Base-by-base conservation (phyloP, 345 rosid species). In the Camelina hispida region DNA sequence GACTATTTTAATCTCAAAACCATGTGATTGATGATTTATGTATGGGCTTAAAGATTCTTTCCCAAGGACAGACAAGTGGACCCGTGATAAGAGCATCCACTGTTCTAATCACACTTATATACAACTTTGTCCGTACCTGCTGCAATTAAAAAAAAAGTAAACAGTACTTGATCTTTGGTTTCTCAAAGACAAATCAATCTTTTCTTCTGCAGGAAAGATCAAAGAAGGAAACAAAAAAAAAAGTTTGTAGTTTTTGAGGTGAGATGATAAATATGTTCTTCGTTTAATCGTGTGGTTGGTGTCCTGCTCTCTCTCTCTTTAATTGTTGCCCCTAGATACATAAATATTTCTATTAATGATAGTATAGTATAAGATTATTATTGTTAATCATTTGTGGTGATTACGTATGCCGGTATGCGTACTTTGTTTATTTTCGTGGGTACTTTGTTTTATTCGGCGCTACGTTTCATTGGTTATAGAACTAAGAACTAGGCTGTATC, bases 21-120 rank as follows among this genome's bases (percentile, higher is more conserved):
- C 52, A 74, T 58, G 44, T 66, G 64, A 42, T 12, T 17, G 50
- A 46, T 46, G 37, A 32, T 32, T 32, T 43, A 43, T 43, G 44
- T 38, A 54, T 64, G 78, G 40, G 62, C 28, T 40, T 68, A 11
- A 43, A 68, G 63, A 67, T 13, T 68, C 63, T 60, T 75, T 59
- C 17, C 55, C 11, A 32, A 75, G 40, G 42, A 34, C 28, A 5
- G 35, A 51, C 69, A 28, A 75, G 74, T 60, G 78, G 78, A 75
- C 79, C 73, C 79, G 66, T 67, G 66, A 71, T 59, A 40, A 79
- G 71, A 84, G 70, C 73, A 66, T 18, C 69, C 80, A 48, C 79
- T 60, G 65, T 68, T 56, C 35, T 62, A 47, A 67, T 57, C 68
- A 59, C 69, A 69, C 79, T 53, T 71, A 9, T 28, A 28, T 28